Conservation (phyloP, 148 eudicot species). For the Chenopodium album region DNA sequence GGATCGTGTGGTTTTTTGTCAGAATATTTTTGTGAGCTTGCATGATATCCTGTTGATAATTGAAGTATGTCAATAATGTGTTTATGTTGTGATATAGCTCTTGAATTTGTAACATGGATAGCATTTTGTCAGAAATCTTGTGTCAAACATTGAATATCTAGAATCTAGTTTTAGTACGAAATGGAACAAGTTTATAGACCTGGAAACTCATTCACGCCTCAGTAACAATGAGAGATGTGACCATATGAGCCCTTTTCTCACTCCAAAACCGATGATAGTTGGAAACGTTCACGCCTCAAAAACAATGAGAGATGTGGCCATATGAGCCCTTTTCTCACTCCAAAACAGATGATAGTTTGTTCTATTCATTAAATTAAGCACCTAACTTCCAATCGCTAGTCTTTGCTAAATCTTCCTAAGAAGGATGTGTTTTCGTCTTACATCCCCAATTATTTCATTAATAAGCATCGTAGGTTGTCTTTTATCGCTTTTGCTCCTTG, state of each 20-base stretch:
- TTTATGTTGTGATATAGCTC: background rate
- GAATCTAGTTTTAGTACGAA: background rate
- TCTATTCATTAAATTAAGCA: too few species aligned
- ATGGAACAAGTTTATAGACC: too few species aligned
- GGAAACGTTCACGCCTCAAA: background rate
- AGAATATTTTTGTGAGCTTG: background rate
- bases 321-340: background rate
- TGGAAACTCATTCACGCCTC: too few species aligned
- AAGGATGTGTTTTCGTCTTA: too few species aligned
- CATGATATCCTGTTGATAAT: background rate
- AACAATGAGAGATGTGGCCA: background rate
- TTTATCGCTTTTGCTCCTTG: too few species aligned
- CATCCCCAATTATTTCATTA: too few species aligned
- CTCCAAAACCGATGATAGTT: too few species aligned
- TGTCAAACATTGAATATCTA: background rate
- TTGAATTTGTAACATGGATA: background rate
- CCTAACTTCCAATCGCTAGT: too few species aligned
- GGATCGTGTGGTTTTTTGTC: background rate
- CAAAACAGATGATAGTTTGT: too few species aligned
- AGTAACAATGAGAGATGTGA: background rate
- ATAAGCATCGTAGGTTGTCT: too few species aligned
- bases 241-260: background rate
- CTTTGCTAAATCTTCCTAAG: too few species aligned
- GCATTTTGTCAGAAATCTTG: background rate
- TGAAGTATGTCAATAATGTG: too few species aligned